phyloP scores from a whole-genome alignment of 1,139 yeast species.

The Debaryomyces fabryi region DNA sequence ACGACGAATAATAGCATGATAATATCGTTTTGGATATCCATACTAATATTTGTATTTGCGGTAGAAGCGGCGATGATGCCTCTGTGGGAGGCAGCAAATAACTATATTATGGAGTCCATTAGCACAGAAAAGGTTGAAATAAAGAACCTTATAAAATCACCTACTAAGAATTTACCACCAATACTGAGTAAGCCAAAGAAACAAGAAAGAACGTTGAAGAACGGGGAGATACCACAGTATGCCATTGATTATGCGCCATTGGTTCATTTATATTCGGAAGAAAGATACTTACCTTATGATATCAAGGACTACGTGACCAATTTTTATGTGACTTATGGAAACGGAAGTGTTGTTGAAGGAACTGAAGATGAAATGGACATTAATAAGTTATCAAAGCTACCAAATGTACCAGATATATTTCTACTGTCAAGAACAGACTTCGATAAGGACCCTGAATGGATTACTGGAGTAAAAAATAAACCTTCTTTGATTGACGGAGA shows the following conservation, averaged over 20 bases:
- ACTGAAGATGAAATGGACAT: slow-evolving; percentile 40
- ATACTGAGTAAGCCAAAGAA: slow-evolving; percentile 34
- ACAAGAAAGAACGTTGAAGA: slow-evolving; percentile 36
- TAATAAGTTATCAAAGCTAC: slow-evolving; percentile 39
- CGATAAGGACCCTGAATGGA: slow-evolving; percentile 78
- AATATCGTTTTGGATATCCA: slow-evolving; percentile 2
- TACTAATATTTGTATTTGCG: not conserved
- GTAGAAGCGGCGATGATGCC: not conserved
- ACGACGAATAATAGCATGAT: slow-evolving; percentile 1
- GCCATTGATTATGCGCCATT: slow-evolving; percentile 75
- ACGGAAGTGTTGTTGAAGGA: slow-evolving; percentile 50
- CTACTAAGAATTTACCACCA: slow-evolving; percentile 40
- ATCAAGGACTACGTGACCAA: slow-evolving; percentile 67
- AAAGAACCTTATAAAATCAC: slow-evolving; percentile 27
- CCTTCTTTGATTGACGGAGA: slow-evolving; percentile 77
- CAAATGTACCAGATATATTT: slow-evolving; percentile 35
- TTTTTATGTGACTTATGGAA: slow-evolving; percentile 52
- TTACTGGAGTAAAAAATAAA: slow-evolving; percentile 68
- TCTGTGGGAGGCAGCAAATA: slow-evolving; percentile 14
- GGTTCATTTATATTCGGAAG: slow-evolving; percentile 88
- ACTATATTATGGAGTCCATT: slow-evolving; percentile 15
- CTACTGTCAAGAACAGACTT: slow-evolving; percentile 75
- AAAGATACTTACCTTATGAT: slow-evolving; percentile 82
- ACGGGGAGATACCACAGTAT: slow-evolving; percentile 75
- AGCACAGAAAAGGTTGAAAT: slow-evolving; percentile 18